Base-by-base conservation (phyloP, 108 stramenopile species). In the Poteriospumella lacustris region DNA sequence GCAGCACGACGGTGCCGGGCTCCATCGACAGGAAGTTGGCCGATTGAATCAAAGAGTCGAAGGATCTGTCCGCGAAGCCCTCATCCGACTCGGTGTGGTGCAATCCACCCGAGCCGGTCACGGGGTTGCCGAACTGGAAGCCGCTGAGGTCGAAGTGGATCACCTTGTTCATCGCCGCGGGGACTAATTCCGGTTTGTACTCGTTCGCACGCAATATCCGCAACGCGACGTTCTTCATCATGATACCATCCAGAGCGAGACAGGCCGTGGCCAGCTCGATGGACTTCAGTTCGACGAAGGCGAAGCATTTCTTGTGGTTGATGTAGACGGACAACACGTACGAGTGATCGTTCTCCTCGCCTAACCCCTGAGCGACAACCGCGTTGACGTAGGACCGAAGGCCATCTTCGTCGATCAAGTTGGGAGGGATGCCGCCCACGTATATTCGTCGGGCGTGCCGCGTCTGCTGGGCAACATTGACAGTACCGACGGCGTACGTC, bases 161-260 rank as follows among this genome's bases (percentile, higher is more conserved):
- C 5, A 33, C 31, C 24, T 64, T 64, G 24, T 64, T 64, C 60
- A 64, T 64, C 5, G 3, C 60, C 2, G 86, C 68, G 31, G 94
- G 96, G 2, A 94, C 89, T 76, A 91, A 77, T 38, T 87, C 76
- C 0, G 95, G 89, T 78, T 95, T 92, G 87, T 96, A 97, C 79
- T 97, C 96, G 78, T 96, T 97, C 26, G 98, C 96, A 41, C 98
- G 91, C 70, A 93, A 91, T 72, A 99, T 87, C 79, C 91, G 92
- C 68, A 97, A 87, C 58, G 91, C 87, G 26, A 60, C 40, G 28
- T 94, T 95, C 44, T 82, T 81, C 59, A 94, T 88, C 70, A 88
- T 85, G 70, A 97, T 84, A 2, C 96, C 98, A 83, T 97, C 95
- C 67, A 99, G 85, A 0, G 84, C 86, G 40, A 96, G 73, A 73